Conservation (phyloP, 2,329 filamentous ascomycete genomes). For the Trichoderma citrinoviride region DNA sequence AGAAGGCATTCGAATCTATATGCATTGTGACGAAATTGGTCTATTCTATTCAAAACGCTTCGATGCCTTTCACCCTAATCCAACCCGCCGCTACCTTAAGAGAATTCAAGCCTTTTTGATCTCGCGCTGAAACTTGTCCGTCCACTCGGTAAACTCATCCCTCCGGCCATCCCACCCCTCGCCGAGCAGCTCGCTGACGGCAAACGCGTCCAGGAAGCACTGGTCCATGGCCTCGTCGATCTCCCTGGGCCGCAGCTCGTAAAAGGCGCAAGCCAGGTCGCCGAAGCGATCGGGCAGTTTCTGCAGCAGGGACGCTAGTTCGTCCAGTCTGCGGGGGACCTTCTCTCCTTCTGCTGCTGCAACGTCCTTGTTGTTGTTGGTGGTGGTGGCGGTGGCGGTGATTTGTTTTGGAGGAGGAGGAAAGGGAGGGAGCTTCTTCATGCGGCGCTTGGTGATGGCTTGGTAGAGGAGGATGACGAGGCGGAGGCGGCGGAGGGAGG, state of each 20-base stretch:
- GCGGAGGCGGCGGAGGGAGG: slow-evolving; percentile 61
- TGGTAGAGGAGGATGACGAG: slow-evolving; percentile 67
- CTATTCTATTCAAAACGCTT: too few relatives aligned
- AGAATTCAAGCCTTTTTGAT: slow-evolving; percentile 46
- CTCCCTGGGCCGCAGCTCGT: slow-evolving; percentile 59
- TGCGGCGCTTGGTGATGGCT: slow-evolving; percentile 65
- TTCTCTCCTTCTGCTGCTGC: slow-evolving; percentile 22
- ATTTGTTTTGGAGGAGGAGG: slow-evolving; percentile 42
- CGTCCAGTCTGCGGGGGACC: slow-evolving; percentile 50
- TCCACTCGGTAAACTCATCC: slow-evolving; percentile 80
- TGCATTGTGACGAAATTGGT: too few relatives aligned
- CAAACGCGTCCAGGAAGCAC: slow-evolving; percentile 59
- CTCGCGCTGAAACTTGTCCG: slow-evolving; percentile 53
- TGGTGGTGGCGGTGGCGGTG: too few relatives aligned
- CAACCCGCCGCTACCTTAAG: too few relatives aligned
- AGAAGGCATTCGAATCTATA: too few relatives aligned
- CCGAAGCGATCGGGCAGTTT: slow-evolving; percentile 66
- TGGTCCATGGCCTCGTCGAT: slow-evolving; percentile 59
- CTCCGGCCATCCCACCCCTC: slow-evolving; percentile 61
- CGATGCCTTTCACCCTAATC: too few relatives aligned
- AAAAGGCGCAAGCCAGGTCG: slow-evolving; percentile 69
- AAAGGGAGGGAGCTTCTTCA: slow-evolving; percentile 56
- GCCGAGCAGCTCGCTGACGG: slow-evolving; percentile 53
- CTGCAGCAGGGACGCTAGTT: slow-evolving; percentile 55
- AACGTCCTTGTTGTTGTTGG: too few relatives aligned